These are phyloP conservation scores for Lipomyces yarrowii DNA, from an alignment of 1,139 yeast genomes.

Conservation along the genomic window DNA sequence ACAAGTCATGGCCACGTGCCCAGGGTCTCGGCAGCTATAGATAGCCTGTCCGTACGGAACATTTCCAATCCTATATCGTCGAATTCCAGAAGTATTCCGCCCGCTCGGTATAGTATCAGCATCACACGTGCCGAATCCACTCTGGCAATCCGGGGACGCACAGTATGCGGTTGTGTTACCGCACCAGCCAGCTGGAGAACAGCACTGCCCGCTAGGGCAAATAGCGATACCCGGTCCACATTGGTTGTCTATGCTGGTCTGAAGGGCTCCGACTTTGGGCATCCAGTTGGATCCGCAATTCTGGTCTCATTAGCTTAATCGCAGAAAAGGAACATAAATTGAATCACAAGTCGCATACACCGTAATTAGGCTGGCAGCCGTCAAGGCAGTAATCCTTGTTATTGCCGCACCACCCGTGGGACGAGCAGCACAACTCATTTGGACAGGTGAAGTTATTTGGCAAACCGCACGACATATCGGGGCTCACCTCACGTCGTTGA, in stretches of 20 bases:
- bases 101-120: conserved; percentile 21
- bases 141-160: conserved; percentile 18
- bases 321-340: neutral
- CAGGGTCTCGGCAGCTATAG: conserved; percentile 18
- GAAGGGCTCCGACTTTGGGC: neutral
- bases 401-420: conserved; percentile 21
- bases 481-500: conserved; percentile 5
- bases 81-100: conserved; percentile 13
- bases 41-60: conserved; percentile 25
- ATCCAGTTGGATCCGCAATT: neutral
- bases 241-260: conserved; percentile 6
- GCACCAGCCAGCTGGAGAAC: conserved; percentile 23
- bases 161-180: conserved; percentile 16
- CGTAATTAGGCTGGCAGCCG: conserved; percentile 21
- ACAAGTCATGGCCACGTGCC: conserved; percentile 27
- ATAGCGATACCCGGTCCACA: conserved; percentile 21
- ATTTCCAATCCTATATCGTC: conserved; percentile 15
- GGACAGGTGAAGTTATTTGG: conserved; percentile 11
- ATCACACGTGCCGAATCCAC: conserved; percentile 22
- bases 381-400: conserved; percentile 13
- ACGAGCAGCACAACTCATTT: conserved; percentile 18
- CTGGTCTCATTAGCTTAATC: neutral
- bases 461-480: conserved; percentile 19
- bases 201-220: conserved; percentile 20
- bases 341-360: conserved; percentile 7